Evolutionary conservation across 2,329 filamentous ascomycete genomes (phyloP).

Genomic region (Hortaea sp.): DNA sequence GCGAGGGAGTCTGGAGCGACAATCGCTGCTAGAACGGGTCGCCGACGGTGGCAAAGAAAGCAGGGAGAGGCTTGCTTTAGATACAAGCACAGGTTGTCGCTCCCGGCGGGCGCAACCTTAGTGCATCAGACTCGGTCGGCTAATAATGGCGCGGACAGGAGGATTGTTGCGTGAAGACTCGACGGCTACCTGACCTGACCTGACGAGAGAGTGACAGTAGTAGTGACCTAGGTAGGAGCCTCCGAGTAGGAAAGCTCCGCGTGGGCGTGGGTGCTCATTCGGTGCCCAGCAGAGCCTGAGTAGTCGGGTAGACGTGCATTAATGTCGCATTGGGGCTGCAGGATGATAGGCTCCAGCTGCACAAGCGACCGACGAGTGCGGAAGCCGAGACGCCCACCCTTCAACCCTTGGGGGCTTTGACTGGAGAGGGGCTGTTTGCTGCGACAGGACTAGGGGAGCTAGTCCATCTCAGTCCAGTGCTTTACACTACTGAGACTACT

Average conservation of each 20-base stretch:
- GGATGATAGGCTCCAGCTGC: background rate
- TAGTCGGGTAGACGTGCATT: slow-evolving; percentile 5
- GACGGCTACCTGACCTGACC: no score
- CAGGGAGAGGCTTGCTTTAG: slow-evolving; percentile 23
- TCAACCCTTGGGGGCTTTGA: background rate
- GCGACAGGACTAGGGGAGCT: background rate
- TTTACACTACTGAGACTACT: background rate
- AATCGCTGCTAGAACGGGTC: slow-evolving; percentile 19
- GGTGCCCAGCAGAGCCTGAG: slow-evolving; percentile 13
- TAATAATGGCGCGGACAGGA: background rate
- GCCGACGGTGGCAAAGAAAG: slow-evolving; percentile 14
- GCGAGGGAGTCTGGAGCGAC: slow-evolving; percentile 11
- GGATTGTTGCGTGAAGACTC: no score
- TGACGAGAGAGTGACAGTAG: no score
- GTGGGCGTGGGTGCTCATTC: slow-evolving; percentile 7
- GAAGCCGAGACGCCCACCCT: background rate
- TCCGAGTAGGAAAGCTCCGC: background rate
- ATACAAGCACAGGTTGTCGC: slow-evolving; percentile 8
- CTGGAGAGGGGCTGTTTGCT: background rate
- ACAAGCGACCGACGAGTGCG: background rate
- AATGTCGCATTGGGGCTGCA: background rate
- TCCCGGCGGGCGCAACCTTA: slow-evolving; percentile 4
- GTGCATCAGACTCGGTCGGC: background rate
- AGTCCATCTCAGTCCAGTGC: background rate
- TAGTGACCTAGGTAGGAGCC: background rate